Evolutionary conservation across 225 moss, liverwort and hornwort species (phyloP).

Genomic region (Lunularia cruciata): DNA sequence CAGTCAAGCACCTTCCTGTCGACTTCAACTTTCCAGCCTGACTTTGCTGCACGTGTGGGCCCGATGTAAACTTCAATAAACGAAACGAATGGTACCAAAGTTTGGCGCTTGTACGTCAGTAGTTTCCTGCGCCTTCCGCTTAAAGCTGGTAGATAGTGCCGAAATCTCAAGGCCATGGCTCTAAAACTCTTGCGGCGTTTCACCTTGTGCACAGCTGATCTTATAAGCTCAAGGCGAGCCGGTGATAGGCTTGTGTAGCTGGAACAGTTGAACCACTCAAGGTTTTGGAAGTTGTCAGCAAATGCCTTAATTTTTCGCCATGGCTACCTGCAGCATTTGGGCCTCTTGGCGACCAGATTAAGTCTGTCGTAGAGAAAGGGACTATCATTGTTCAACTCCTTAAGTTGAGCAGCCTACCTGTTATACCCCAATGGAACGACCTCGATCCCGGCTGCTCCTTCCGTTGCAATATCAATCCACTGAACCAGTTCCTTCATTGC

Average conservation of each 20-base stretch:
- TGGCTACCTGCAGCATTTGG: neutral
- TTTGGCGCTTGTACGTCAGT: conserved; percentile 6
- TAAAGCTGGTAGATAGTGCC: conserved; percentile 13
- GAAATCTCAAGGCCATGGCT: conserved; percentile 14
- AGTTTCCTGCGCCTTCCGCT: conserved; percentile 3
- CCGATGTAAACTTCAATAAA: conserved; percentile 9
- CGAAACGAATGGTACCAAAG: neutral
- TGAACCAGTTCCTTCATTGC: too few relatives aligned
- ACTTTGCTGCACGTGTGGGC: conserved; percentile 7
- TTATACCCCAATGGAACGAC: too few relatives aligned
- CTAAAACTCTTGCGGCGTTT: neutral
- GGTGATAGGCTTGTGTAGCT: neutral
- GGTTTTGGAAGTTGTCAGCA: neutral
- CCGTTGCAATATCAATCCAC: too few relatives aligned
- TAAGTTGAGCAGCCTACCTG: too few relatives aligned
- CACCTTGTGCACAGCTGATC: neutral
- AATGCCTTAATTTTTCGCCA: neutral
- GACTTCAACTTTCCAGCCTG: conserved; percentile 12
- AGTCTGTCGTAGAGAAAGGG: too few relatives aligned
- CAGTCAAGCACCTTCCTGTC: neutral
- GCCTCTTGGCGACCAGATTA: neutral
- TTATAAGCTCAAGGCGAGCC: neutral
- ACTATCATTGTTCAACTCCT: too few relatives aligned
- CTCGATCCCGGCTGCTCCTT: too few relatives aligned
- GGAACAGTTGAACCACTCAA: neutral